phyloP scores from a whole-genome alignment of 116 monocot genomes.

The Trichopus zeylanicus region DNA sequence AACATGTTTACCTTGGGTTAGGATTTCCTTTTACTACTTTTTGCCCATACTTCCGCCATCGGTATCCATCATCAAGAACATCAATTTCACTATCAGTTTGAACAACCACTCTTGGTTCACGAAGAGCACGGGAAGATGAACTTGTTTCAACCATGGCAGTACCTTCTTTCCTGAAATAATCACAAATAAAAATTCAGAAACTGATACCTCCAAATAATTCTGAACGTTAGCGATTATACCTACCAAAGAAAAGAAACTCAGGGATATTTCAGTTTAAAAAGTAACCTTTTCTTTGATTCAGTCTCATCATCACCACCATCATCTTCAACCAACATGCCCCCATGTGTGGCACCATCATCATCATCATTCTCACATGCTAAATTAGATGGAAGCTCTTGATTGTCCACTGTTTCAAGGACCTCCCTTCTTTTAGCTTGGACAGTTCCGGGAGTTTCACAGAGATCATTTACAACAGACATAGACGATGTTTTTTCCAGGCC shows the following conservation, averaged over 20 bases:
- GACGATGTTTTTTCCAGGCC: constrained; percentile 7
- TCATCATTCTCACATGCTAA: background rate
- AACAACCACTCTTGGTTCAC: constrained; percentile 17
- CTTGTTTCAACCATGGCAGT: background rate
- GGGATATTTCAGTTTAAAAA: background rate
- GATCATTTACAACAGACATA: constrained; percentile 3
- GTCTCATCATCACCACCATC: constrained; percentile 4
- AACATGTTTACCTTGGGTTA: constrained; percentile 14
- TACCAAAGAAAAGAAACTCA: no score
- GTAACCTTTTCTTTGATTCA: constrained; percentile 15
- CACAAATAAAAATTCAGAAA: background rate
- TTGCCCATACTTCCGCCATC: constrained; percentile 28
- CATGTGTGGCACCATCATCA: constrained; percentile 3
- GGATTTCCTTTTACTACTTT: constrained; percentile 25
- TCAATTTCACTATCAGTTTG: constrained; percentile 14
- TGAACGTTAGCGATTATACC: no score
- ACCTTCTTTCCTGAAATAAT: background rate
- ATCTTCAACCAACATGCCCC: background rate
- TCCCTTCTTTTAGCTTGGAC: background rate
- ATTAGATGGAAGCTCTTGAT: background rate
- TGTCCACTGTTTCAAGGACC: background rate
- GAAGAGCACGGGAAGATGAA: constrained; percentile 4
- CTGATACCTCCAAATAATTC: no score
- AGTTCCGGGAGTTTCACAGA: background rate
- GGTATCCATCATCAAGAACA: constrained; percentile 22